phyloP scores from a whole-genome alignment of 768 basidiomycete species.

The Tricholoma hemisulphureum region DNA sequence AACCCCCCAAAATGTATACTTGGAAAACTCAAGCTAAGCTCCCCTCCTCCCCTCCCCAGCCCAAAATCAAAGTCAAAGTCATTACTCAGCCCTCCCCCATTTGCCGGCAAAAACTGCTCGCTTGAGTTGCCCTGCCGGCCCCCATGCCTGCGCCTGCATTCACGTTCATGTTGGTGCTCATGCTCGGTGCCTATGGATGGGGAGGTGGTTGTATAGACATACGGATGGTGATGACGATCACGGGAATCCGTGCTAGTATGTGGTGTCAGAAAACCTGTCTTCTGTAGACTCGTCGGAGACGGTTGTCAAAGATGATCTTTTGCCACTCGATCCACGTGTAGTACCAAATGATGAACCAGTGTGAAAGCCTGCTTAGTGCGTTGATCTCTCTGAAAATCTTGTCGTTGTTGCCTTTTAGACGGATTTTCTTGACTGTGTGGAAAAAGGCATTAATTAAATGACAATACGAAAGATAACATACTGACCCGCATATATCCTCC shows the following conservation, averaged over 20 bases:
- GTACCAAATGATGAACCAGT: constrained; percentile 90
- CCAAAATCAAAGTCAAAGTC: constrained; percentile 51
- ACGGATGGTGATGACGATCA: neutral
- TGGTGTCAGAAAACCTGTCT: constrained; percentile 14
- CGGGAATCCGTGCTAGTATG: neutral
- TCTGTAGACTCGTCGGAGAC: constrained; percentile 56
- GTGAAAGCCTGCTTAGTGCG: constrained; percentile 81
- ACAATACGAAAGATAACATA: constrained; percentile 1
- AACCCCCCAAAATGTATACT: constrained; percentile 77
- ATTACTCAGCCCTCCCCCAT: constrained; percentile 60
- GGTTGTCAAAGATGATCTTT: constrained; percentile 37
- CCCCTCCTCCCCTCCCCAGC: constrained; percentile 21
- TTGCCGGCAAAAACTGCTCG: constrained; percentile 38
- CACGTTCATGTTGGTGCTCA: too few relatives aligned
- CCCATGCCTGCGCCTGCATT: too few relatives aligned
- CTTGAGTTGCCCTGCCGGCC: constrained; percentile 18
- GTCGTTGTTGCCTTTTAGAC: constrained; percentile 76
- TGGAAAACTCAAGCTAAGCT: constrained; percentile 57
- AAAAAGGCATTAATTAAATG: neutral
- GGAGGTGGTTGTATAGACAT: too few relatives aligned
- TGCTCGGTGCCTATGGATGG: too few relatives aligned
- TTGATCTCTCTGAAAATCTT: constrained; percentile 92
- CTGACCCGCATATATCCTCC: constrained; percentile 76
- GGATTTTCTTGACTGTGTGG: constrained; percentile 80
- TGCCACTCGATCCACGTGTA: constrained; percentile 83